These are phyloP conservation scores for Royoungia palumana DNA, from an alignment of 768 basidiomycete species.

Conservation along the genomic window DNA sequence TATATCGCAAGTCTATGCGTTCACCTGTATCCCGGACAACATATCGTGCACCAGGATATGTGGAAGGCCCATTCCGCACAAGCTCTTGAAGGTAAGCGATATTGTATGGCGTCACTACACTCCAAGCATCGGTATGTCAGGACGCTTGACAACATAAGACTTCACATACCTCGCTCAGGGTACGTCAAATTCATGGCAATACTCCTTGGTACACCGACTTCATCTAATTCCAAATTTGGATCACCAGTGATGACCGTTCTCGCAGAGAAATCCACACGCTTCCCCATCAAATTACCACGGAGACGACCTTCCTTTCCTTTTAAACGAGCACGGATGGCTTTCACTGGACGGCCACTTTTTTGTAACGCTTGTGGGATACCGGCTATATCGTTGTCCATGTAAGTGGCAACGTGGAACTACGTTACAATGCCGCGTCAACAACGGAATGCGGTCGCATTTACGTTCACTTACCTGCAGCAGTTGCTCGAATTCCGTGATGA, in stretches of 20 bases:
- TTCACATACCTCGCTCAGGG: conserved; percentile 81
- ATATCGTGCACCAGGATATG: conserved; percentile 95
- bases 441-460: neutral
- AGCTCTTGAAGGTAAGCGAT: conserved; percentile 91
- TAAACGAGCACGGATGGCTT: conserved; percentile 95
- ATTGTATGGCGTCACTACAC: conserved; percentile 92
- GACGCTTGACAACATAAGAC: neutral
- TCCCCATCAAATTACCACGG: conserved; percentile 98
- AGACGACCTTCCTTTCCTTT: conserved; percentile 99
- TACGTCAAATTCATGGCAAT: conserved; percentile 98
- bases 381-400: conserved; percentile 99
- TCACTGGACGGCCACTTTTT: conserved; percentile 95
- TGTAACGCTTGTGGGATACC: conserved; percentile 97
- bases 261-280: conserved; percentile 98
- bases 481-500: conserved; percentile 95
- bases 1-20: conserved; percentile 93
- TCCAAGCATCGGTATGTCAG: conserved; percentile 9
- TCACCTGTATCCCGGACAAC: conserved; percentile 97
- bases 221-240: conserved; percentile 92
- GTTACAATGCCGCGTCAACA: neutral
- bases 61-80: conserved; percentile 90
- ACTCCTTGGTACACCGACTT: conserved; percentile 92
- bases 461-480: conserved; percentile 71
- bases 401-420: conserved; percentile 97
- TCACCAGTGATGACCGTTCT: conserved; percentile 99